Base-by-base conservation (phyloP, 2,329 filamentous ascomycete genomes). In the Incumbomyces delicatus region DNA sequence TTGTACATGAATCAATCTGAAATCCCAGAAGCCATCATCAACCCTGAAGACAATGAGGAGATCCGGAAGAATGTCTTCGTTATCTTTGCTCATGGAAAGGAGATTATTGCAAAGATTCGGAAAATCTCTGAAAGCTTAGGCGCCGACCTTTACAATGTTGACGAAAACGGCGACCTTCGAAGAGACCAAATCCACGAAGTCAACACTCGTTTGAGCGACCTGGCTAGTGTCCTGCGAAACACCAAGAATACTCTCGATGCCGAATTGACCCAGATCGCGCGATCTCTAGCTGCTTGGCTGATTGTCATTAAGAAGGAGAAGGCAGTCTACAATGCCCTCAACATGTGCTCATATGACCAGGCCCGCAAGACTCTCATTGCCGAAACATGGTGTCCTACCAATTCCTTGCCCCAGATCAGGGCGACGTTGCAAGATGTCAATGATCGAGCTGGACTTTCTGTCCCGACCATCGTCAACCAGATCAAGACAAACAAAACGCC, bases 1-100 rank as follows among this genome's bases (percentile, higher is more conserved):
- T 73, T 98, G 53, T 98, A 96, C 76, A 98, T 98, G 92, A 98
- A 98, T 70, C 94, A 98, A 73, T 90, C 90, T 34, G 92, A 98
- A 74, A 98, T 98, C 52, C 83, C 88, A 6, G 90, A 98, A 65
- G 81, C 87, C 32, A 83, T 98, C 57, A 76, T 95, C 63, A 87
- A 98, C 65, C 90, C 92, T 13, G 77, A 84, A 62, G 95, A 80
- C 70, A 95, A 96, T 64, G 90, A 96, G 69, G 76, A 86, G 54
- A 77, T 94, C 58, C 81, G 85, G 73, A 98, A 98, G 80, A 98
- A 95, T 59, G 92, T 98, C 47, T 98, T 98, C 61, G 90, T 98
- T 61, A 98, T 98, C 66, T 98, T 98, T 60, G 92, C 92, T 11
- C 92, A 98, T 61, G 92, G 92, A 63, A 95, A 95, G 69, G 90